These are phyloP conservation scores for Acmispon strigosus DNA, from an alignment of 306 rosid genomes.

Conservation along the genomic window DNA sequence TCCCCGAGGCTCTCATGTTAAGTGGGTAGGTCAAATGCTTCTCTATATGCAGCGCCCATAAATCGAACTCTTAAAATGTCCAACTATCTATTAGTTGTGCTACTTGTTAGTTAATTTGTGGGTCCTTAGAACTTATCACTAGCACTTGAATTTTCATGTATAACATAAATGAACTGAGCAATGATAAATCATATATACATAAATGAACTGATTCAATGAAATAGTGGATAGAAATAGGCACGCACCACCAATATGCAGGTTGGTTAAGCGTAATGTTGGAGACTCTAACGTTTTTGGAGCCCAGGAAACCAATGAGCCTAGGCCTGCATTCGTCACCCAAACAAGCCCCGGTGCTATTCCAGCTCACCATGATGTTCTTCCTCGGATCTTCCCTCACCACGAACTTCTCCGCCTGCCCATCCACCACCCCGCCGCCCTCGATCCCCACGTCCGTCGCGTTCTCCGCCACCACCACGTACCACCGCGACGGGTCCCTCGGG, in stretches of 20 bases:
- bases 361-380: conserved; percentile 95
- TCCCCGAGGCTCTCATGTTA: too few species aligned
- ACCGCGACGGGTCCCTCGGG: conserved; percentile 49
- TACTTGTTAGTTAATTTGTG: too few species aligned
- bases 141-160: too few species aligned
- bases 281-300: conserved; percentile 38
- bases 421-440: conserved; percentile 77
- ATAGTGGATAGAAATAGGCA: background rate
- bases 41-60: too few species aligned
- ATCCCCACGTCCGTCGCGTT: conserved; percentile 70
- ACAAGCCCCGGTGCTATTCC: conserved; percentile 80
- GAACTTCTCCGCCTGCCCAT: conserved; percentile 72
- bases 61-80: too few species aligned
- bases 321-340: conserved; percentile 91
- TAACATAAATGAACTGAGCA: too few species aligned
- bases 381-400: conserved; percentile 56
- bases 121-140: too few species aligned
- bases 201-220: too few species aligned
- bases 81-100: too few species aligned
- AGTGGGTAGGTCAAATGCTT: too few species aligned
- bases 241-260: conserved; percentile 93
- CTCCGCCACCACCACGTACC: conserved; percentile 90
- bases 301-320: conserved; percentile 66
- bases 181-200: too few species aligned
- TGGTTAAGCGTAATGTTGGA: conserved; percentile 49